These are phyloP conservation scores for Metarhizium guizhouense DNA, from an alignment of 2,329 filamentous ascomycete species.

Conservation along the genomic window DNA sequence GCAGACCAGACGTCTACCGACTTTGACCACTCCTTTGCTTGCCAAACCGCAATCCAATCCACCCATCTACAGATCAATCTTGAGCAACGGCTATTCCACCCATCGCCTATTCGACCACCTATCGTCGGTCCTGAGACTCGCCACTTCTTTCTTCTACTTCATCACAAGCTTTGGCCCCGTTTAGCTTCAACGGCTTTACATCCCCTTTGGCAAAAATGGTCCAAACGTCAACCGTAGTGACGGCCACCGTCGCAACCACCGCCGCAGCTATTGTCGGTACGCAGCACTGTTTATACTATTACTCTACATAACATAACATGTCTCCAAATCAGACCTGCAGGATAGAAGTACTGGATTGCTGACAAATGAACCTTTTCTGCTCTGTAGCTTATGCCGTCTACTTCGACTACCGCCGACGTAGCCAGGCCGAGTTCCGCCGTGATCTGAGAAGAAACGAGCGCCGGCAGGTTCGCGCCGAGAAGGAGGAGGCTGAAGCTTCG, in stretches of 20 bases:
- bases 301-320: neutral
- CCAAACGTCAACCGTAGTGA: slow-evolving; percentile 46
- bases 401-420: slow-evolving; percentile 60
- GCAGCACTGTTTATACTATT: slow-evolving; percentile 1
- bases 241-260: slow-evolving; percentile 51
- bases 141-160: neutral
- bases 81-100: neutral
- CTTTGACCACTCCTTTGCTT: neutral
- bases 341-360: neutral
- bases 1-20: neutral
- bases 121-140: neutral
- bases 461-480: slow-evolving; percentile 59
- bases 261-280: slow-evolving; percentile 53
- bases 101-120: neutral
- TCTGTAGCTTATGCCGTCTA: slow-evolving; percentile 53
- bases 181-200: slow-evolving; percentile 4
- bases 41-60: neutral
- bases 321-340: neutral
- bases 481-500: slow-evolving; percentile 61
- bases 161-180: slow-evolving; percentile 7
- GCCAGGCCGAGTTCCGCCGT: slow-evolving; percentile 56
- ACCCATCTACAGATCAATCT: neutral
- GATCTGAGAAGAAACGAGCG: slow-evolving; percentile 67
- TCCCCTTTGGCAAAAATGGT: slow-evolving; percentile 25
- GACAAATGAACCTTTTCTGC: neutral